These are phyloP conservation scores for Anisogramma anomala DNA, from an alignment of 2,329 filamentous ascomycete genomes.

Conservation along the genomic window DNA sequence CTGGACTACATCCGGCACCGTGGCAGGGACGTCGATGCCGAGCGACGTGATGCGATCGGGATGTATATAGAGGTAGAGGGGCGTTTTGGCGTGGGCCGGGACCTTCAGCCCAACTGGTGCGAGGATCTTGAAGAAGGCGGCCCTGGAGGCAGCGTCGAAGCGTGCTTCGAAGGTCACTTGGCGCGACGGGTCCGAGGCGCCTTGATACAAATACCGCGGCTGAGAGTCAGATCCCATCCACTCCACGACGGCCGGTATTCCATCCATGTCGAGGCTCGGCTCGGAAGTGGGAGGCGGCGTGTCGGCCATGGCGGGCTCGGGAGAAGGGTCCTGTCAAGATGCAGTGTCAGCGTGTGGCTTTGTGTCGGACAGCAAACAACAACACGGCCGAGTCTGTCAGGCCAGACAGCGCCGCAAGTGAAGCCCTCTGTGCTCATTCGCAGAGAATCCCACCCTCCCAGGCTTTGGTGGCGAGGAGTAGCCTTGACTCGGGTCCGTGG, in stretches of 20 bases:
- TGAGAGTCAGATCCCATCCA: neutral
- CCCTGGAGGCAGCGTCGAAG: neutral
- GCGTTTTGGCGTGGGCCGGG: neutral
- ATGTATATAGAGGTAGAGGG: neutral
- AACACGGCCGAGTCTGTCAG: neutral
- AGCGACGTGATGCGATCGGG: neutral
- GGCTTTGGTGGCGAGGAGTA: conserved; percentile 3
- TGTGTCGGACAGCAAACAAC: neutral
- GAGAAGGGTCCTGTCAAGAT: neutral
- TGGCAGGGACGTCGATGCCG: neutral
- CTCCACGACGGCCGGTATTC: neutral
- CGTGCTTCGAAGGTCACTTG: conserved; percentile 1
- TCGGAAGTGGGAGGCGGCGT: neutral
- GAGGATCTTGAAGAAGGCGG: neutral
- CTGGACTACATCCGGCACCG: neutral
- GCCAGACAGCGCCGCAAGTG: neutral
- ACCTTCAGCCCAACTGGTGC: neutral
- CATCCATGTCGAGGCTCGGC: neutral
- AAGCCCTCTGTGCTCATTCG: neutral
- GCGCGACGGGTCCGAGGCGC: neutral
- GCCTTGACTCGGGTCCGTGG: conserved; percentile 4
- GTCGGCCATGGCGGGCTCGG: neutral
- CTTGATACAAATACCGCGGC: neutral
- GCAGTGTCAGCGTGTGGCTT: neutral
- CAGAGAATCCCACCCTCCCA: conserved; percentile 9